These are phyloP conservation scores for Saturnispora silvae DNA, from an alignment of 805 yeast genomes.

Conservation along the genomic window DNA sequence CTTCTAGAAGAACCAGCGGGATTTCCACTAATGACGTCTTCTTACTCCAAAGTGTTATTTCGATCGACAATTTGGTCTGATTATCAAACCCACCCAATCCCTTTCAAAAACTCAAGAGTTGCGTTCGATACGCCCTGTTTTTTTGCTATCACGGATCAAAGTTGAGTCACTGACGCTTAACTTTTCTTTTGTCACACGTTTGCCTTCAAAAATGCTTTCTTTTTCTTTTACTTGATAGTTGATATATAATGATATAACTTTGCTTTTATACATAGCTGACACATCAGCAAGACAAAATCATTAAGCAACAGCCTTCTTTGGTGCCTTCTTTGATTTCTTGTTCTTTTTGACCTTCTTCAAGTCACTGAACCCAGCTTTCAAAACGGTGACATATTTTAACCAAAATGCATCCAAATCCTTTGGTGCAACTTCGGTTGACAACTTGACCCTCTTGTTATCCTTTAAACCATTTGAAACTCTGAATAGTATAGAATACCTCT, in stretches of 20 bases:
- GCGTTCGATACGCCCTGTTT: background rate
- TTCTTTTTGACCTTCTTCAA: slow-evolving; percentile 75
- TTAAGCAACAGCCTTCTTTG: slow-evolving; percentile 12
- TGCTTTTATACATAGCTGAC: background rate
- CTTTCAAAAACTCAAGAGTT: background rate
- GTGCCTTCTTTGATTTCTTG: slow-evolving; percentile 46
- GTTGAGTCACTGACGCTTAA: background rate
- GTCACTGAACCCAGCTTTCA: slow-evolving; percentile 66
- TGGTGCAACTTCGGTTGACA: slow-evolving; percentile 62
- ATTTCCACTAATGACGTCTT: background rate
- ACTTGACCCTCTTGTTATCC: slow-evolving; percentile 44
- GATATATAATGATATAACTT: slow-evolving; percentile 1
- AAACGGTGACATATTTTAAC: slow-evolving; percentile 57
- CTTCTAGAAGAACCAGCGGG: background rate
- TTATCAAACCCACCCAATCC: no score
- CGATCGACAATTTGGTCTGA: slow-evolving; percentile 5
- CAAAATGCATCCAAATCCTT: slow-evolving; percentile 61
- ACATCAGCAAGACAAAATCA: background rate
- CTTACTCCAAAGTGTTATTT: background rate
- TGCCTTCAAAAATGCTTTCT: background rate
- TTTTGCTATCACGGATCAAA: no score
- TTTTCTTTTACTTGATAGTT: background rate
- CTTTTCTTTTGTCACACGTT: background rate
- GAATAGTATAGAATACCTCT: slow-evolving; percentile 48
- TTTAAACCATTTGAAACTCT: slow-evolving; percentile 53